Evolutionary conservation across 2,329 filamentous ascomycete species (phyloP).

Genomic region (Lachnellula subtilissima): DNA sequence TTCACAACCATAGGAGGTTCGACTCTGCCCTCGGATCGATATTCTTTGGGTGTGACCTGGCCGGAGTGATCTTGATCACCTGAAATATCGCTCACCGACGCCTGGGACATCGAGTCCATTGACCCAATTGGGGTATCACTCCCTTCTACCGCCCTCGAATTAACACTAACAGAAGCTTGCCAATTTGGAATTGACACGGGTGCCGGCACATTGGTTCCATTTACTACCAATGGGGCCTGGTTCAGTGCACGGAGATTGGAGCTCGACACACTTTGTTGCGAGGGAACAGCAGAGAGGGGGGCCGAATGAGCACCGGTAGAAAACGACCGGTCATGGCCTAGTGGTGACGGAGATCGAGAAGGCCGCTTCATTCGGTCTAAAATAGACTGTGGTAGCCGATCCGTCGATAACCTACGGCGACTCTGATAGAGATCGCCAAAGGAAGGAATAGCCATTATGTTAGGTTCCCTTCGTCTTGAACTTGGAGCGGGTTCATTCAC

Average conservation of each 20-base stretch:
- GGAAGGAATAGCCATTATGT: conserved; percentile 24
- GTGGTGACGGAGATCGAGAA: conserved; percentile 33
- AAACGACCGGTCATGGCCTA: conserved; percentile 30
- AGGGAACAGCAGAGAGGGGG: conserved; percentile 16
- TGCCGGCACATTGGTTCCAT: conserved; percentile 28
- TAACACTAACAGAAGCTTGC: conserved; percentile 25
- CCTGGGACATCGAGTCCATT: conserved; percentile 26
- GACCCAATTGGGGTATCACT: conserved; percentile 23
- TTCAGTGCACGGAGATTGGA: conserved; percentile 26
- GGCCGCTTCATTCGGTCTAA: conserved; percentile 29
- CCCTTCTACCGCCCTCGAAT: conserved; percentile 22
- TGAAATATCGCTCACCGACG: conserved; percentile 23
- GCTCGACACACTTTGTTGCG: conserved; percentile 24
- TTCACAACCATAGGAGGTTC: conserved; percentile 26
- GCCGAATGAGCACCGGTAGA: conserved; percentile 25
- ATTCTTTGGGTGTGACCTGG: conserved; percentile 24
- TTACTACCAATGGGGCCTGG: conserved; percentile 28
- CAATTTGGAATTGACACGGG: conserved; percentile 25
- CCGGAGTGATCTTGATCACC: conserved; percentile 21
- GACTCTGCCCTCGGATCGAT: conserved; percentile 10
- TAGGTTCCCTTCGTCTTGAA: conserved; percentile 18
- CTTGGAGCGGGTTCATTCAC: conserved; percentile 24
- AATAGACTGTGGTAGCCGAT: conserved; percentile 32
- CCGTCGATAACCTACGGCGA: conserved; percentile 28
- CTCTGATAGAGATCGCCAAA: conserved; percentile 28